Evolutionary conservation across 192 early-diverging fungal genomes (phyloP), one percentile per base, ranked within the genome.

Genomic region (Coemansia sp.): DNA sequence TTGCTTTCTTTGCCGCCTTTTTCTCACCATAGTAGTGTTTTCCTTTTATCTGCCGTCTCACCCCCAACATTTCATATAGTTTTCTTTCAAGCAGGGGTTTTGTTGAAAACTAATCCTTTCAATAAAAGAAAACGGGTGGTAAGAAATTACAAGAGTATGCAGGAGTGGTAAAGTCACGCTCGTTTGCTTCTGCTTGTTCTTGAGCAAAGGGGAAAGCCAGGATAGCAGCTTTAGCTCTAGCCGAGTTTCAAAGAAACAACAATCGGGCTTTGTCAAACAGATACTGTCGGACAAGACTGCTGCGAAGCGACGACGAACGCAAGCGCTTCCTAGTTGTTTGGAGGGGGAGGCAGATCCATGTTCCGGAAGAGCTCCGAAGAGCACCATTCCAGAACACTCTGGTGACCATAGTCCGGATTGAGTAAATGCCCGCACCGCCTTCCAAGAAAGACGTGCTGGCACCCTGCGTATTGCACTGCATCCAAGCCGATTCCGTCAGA

Each of bases 401-500:
- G 50, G 15, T 52, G 50, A 52, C 50, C 50, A 52, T 52, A 52
- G 50, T 52, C 50, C 50, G 50, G 50, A 52, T 52, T 52, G 50
- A 21, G 50, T 52, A 52, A 52, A 52, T 52, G 50, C 50, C 50
- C 50, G 50, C 50, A 52, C 50, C 43, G 43, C 43, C 50, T 21
- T 23, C 50, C 50, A 52, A 10, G 22, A 19, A 21, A 21, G 17
- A 21, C 19, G 19, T 10, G 22, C 50, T 19, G 22, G 17, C 50
- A 52, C 50, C 50, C 50, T 52, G 50, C 50, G 50, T 52, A 52
- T 52, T 52, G 50, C 50, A 52, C 50, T 52, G 50, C 50, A 52
- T 52, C 50, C 50, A 52, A 52, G 17, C 21, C 50, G 22, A 19
- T 52, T 52, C 50, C 50, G 50, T 52, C 50, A 52, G 50, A 52